A percentile compares a stretch with the other conserved stretches of the same genome.
phyloP scores from a whole-genome alignment of 106 monocot genomes.

The Platanthera zijinensis region DNA sequence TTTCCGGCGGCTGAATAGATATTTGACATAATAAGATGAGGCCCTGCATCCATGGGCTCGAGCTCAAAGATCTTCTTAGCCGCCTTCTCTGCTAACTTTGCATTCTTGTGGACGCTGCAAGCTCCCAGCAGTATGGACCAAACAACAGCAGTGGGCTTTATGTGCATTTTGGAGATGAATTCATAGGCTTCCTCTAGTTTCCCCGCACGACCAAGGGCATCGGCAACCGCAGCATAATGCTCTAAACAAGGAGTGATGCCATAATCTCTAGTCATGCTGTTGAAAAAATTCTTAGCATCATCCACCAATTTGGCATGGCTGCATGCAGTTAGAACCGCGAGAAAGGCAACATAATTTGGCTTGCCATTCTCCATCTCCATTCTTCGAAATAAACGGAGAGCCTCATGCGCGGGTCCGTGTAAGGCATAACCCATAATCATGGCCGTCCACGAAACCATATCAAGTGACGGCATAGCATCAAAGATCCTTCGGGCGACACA shows the following conservation, averaged over 20 bases:
- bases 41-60: conserved; percentile 49
- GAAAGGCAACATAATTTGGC: conserved; percentile 72
- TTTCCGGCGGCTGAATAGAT: conserved; percentile 72
- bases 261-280: conserved; percentile 58
- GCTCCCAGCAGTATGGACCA: conserved; percentile 76
- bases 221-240: conserved; percentile 85
- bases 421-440: conserved; percentile 98
- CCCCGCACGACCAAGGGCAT: conserved; percentile 78
- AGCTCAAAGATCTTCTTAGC: conserved; percentile 57
- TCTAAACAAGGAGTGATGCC: conserved; percentile 63
- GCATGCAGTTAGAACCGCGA: conserved; percentile 85
- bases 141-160: conserved; percentile 70
- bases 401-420: conserved; percentile 74
- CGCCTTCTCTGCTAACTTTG: conserved; percentile 53
- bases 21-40: conserved; percentile 72
- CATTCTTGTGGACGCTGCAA: conserved; percentile 65
- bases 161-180: conserved; percentile 67
- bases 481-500: conserved; percentile 49
- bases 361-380: conserved; percentile 54
- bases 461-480: conserved; percentile 39
- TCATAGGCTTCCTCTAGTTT: conserved; percentile 64
- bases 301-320: conserved; percentile 87
- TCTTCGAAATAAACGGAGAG: conserved; percentile 46
- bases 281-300: conserved; percentile 42
- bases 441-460: conserved; percentile 75